Percentiles rank a stretch among this genome's conserved stretches.
These are phyloP conservation scores for Neurospora discreta DNA, from an alignment of 495 filamentous ascomycete species.

Conservation along the genomic window DNA sequence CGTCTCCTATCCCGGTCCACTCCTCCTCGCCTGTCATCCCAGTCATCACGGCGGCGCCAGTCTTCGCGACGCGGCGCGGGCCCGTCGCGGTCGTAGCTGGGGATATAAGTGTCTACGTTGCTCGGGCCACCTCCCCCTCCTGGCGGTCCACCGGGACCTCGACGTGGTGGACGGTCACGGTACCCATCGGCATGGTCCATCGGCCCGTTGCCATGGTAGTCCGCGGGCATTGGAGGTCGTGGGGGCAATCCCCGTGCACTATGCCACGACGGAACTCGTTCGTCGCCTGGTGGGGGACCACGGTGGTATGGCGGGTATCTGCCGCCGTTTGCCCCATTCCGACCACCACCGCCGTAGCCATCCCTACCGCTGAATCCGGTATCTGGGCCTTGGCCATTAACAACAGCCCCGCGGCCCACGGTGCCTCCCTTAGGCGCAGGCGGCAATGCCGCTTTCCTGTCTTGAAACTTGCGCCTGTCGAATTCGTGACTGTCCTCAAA, in stretches of 20 bases:
- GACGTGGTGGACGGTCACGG: conserved; percentile 18
- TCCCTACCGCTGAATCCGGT: conserved; percentile 36
- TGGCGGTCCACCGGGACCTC: conserved; percentile 19
- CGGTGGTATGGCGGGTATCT: conserved; percentile 26
- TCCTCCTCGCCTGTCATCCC: conserved; percentile 32
- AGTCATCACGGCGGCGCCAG: conserved; percentile 33
- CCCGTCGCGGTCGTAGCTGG: conserved; percentile 37
- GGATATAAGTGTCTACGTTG: conserved; percentile 50
- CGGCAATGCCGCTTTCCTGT: conserved; percentile 64
- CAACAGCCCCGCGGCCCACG: conserved; percentile 63
- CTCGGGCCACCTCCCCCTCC: conserved; percentile 19
- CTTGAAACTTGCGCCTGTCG: conserved; percentile 78
- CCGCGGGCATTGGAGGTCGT: conserved; percentile 30
- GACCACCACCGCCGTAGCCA: conserved; percentile 17
- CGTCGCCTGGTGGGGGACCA: conserved; percentile 26
- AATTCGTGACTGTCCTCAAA: conserved; percentile 96
- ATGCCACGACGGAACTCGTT: conserved; percentile 38
- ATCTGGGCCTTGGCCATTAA: conserved; percentile 39
- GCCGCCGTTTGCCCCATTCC: conserved; percentile 29
- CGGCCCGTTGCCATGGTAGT: conserved; percentile 19
- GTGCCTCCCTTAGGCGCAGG: conserved; percentile 84
- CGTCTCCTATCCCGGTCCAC: conserved; percentile 19
- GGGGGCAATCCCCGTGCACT: conserved; percentile 36
- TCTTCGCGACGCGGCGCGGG: conserved; percentile 31
- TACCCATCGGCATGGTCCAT: conserved; percentile 27